Conservation (phyloP, 1,284 basidiomycete genomes). For the Testicularia cyperi region DNA sequence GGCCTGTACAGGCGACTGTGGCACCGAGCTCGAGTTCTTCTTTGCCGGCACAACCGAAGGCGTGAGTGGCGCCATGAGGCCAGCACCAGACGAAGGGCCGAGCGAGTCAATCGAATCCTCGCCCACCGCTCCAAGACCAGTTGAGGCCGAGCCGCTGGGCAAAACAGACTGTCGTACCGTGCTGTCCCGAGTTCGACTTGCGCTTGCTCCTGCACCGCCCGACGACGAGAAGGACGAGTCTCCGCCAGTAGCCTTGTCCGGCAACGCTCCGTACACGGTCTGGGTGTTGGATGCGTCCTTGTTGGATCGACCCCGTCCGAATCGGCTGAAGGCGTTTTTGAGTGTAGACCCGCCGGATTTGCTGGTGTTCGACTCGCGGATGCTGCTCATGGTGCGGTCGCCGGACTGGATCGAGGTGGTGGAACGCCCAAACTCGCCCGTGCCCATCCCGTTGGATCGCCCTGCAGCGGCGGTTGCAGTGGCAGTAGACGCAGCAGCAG, state of each 20-base stretch:
- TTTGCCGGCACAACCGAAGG: constrained; percentile 15
- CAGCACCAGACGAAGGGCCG: constrained; percentile 12
- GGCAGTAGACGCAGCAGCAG: constrained; percentile 4
- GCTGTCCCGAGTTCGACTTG: constrained; percentile 7
- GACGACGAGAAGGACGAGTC: constrained; percentile 29
- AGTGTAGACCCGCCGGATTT: constrained; percentile 37
- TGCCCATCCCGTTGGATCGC: constrained; percentile 23
- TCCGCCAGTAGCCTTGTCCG: constrained; percentile 26
- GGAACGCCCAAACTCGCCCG: constrained; percentile 43
- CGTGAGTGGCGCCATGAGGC: constrained; percentile 47
- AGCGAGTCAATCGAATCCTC: constrained; percentile 37
- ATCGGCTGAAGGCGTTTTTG: constrained; percentile 45
- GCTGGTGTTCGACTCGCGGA: constrained; percentile 17
- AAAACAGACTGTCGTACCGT: constrained; percentile 16
- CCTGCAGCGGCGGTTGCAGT: too few relatives aligned
- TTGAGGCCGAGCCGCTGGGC: background rate
- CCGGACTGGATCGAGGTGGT: constrained; percentile 37
- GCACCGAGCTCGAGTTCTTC: constrained; percentile 9
- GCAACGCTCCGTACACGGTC: constrained; percentile 39
- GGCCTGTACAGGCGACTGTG: background rate
- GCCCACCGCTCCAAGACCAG: constrained; percentile 1
- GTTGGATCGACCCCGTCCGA: constrained; percentile 39
- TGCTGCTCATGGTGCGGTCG: constrained; percentile 21
- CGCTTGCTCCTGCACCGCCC: background rate
- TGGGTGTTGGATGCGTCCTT: constrained; percentile 32